These are phyloP conservation scores for Oryza meridionalis DNA, from an alignment of 176 grass and related monocot genomes.

Conservation along the genomic window DNA sequence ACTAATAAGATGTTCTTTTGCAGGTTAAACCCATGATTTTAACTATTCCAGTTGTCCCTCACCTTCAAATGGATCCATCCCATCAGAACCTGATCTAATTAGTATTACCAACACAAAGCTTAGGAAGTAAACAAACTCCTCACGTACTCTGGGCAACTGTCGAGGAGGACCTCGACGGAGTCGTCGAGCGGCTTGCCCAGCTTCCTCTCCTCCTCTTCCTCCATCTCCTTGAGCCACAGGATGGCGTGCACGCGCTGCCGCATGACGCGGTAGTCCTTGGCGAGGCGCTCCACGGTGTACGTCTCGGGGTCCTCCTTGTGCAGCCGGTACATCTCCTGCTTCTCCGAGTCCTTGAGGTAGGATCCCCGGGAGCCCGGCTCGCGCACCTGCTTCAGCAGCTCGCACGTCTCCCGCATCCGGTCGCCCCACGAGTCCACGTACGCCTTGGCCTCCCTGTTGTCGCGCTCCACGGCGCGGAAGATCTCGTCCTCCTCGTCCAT, in stretches of 20 bases:
- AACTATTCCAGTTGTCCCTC: background rate
- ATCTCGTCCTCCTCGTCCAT: slow-evolving; percentile 72
- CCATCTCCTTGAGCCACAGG: slow-evolving; percentile 96
- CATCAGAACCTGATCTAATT: background rate
- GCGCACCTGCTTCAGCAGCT: slow-evolving; percentile 82
- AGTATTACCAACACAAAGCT: slow-evolving; percentile 20
- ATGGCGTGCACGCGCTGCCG: slow-evolving; percentile 96
- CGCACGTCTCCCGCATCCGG: slow-evolving; percentile 63
- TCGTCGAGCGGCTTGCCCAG: slow-evolving; percentile 76
- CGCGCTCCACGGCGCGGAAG: slow-evolving; percentile 41
- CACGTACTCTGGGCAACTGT: slow-evolving; percentile 87
- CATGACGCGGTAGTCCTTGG: slow-evolving; percentile 93
- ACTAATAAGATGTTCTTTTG: background rate
- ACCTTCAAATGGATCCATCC: background rate
- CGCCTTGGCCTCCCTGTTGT: slow-evolving; percentile 42
- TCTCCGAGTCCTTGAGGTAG: slow-evolving; percentile 95
- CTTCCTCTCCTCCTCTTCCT: slow-evolving; percentile 96
- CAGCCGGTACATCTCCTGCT: slow-evolving; percentile 90
- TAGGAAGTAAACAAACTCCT: slow-evolving; percentile 14
- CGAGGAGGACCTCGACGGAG: slow-evolving; percentile 92
- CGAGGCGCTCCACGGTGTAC: slow-evolving; percentile 88
- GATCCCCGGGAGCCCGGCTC: slow-evolving; percentile 72
- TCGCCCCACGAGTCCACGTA: slow-evolving; percentile 70
- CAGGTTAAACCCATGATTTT: slow-evolving; percentile 1
- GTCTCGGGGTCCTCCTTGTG: slow-evolving; percentile 87